Base-by-base conservation (phyloP, 352 stramenopile species). In the Globisporangium yorkense region DNA sequence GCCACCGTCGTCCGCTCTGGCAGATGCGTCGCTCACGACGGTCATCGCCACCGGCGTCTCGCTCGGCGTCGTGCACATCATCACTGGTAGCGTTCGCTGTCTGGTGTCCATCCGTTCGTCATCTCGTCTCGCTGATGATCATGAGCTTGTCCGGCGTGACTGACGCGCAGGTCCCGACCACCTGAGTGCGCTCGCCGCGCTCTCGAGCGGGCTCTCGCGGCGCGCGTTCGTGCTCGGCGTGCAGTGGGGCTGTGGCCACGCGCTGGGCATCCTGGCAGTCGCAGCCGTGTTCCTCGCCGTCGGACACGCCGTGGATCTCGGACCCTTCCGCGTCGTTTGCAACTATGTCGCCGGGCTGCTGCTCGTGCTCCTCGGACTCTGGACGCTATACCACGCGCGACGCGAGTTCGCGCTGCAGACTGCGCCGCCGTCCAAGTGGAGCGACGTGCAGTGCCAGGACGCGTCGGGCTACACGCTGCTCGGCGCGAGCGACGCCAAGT, bases 241-340 rank as follows among this genome's bases (percentile, higher is more conserved):
- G 20, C 82, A 91, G 61, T 98, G 89, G 92, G 92, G 92, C 10
- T 70, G 86, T 27, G 90, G 92, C 24, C 90, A 97, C 61, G 87
- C 79, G 15, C 65, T 91, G 0, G 92, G 92, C n/a, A 84, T 98
- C 53, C 44, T 97, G 15, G 27, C 71, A 18, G 65, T 89, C 54
- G 91, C 68, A 21, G 59, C 66, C 27, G 70, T 67, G 40, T 86
- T 67, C 57, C 87, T 79, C 66, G 78, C 68, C 0, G 61, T 72
- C 13, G 88, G 67, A 48, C 77, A 71, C 48, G 61, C 62, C 18
- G 51, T 80, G 46, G 64, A 65, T 54, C 59, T 83, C 12, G 66
- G 56, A 2, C 54, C 48, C 16, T 47, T 80, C 21, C 69, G 66
- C 35, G 59, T 62, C 2, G 54, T 77, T 13, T 88, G 72, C 52